Evolutionary conservation across 1,284 basidiomycete genomes (phyloP), one percentile per base, ranked within the genome.

Genomic region (Sanghuangporus weigelae): DNA sequence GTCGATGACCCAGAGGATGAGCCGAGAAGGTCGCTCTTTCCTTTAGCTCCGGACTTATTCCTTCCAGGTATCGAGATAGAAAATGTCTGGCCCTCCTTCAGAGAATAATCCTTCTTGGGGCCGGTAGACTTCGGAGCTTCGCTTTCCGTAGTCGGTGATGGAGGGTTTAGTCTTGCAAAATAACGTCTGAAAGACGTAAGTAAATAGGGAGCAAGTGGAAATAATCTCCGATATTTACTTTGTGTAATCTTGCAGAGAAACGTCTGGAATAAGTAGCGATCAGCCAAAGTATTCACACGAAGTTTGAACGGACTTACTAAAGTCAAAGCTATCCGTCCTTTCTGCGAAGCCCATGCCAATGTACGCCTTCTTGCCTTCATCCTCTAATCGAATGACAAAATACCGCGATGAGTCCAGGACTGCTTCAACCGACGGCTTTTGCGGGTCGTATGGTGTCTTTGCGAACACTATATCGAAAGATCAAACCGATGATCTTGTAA

Each of bases 1-100:
- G 72, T 67, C 42, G 69, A 67, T 55, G 68, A 63, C 7, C 67
- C 68, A 19, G 70, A 70, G n/a, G 70, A 64, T 10, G 71, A 68
- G 56, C 59, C 63, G n/a, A 83, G 67, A 31, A 80, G 69, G 69
- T 71, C 77, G 6, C 23, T 59, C 19, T 71, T 69, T 48, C 67
- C 68, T 57, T 71, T 63, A 36, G 65, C 66, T 6, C 74, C 66
- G 31, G 74, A 66, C 69, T 76, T 80, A 66, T 74, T 79, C 66
- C 83, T 82, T 7, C 94, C 94, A 7, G 95, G 95, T 63, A 98
- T 91, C 57, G 85, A 83, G 71, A 98, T 96, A 12, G 89, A 90
- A 74, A 99, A 96, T 0, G 96, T 98, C 73, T 99, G 92, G 14
- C 97, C 97, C 71, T 96, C 94, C 73, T 98, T 98, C 69, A 99